phyloP scores from a whole-genome alignment of 192 early-diverging fungal species.

The Entophlyctis luteolus region DNA sequence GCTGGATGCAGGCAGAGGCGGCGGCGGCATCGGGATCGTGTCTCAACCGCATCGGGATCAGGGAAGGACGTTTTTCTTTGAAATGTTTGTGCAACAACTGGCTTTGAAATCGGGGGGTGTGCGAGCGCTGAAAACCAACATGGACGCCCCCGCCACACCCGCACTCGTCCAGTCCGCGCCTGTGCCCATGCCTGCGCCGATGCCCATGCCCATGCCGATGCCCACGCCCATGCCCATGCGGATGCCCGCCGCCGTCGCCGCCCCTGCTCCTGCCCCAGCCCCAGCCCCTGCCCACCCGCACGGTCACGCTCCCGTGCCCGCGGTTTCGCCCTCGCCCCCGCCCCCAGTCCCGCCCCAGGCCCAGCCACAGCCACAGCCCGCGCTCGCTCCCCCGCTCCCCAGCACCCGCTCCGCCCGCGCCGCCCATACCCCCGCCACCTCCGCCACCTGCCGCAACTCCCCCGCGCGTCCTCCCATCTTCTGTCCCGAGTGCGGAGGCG shows the following conservation, averaged over 20 bases:
- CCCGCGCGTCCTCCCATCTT: neutral
- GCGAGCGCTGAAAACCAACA: neutral
- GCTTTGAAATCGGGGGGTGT: neutral
- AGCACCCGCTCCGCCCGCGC: neutral
- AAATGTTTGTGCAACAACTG: neutral
- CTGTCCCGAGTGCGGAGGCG: conserved; percentile 1
- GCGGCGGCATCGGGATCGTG: too few species aligned
- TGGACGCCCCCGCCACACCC: neutral
- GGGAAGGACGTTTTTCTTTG: too few species aligned
- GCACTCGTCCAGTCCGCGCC: neutral
- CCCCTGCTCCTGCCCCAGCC: neutral
- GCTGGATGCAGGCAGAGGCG: too few species aligned
- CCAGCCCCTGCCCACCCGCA: neutral
- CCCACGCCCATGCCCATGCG: neutral
- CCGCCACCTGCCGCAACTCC: neutral
- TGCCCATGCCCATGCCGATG: neutral
- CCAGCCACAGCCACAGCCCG: neutral
- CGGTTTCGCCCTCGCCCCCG: neutral
- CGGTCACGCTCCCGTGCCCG: neutral
- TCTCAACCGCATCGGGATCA: too few species aligned
- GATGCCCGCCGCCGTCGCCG: neutral
- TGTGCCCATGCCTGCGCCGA: neutral
- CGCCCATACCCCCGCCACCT: neutral
- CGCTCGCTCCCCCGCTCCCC: neutral
- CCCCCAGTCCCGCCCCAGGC: neutral